These are phyloP conservation scores for Kodamaea restingae DNA, from an alignment of 805 yeast species.

Conservation along the genomic window DNA sequence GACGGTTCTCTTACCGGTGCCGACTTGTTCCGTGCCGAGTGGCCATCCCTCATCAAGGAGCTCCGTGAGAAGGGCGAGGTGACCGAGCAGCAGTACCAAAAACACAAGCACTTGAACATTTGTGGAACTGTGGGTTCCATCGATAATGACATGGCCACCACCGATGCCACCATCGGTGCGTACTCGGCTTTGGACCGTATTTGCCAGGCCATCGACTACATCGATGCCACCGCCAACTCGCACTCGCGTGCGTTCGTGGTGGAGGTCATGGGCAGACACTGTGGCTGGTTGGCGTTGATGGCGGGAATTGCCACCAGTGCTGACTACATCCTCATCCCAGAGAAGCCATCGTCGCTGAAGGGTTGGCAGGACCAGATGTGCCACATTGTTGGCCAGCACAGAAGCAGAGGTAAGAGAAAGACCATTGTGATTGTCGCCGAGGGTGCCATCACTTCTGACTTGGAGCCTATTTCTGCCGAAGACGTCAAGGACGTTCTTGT, in stretches of 20 bases:
- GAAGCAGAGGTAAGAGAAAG: slow-evolving; percentile 85
- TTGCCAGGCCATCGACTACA: slow-evolving; percentile 90
- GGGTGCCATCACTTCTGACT: slow-evolving; percentile 85
- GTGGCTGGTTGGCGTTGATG: slow-evolving; percentile 98
- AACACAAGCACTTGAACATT: slow-evolving; percentile 70
- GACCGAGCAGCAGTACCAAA: slow-evolving; percentile 54
- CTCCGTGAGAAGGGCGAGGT: slow-evolving; percentile 54
- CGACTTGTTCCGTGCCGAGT: slow-evolving; percentile 86
- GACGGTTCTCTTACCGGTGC: slow-evolving; percentile 99
- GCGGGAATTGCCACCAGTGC: slow-evolving; percentile 97
- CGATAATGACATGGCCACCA: slow-evolving; percentile 96
- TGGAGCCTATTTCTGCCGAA: slow-evolving; percentile 75
- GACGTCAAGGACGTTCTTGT: slow-evolving; percentile 80
- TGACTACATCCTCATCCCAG: slow-evolving; percentile 91
- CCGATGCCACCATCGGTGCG: slow-evolving; percentile 96
- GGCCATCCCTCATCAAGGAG: slow-evolving; percentile 86
- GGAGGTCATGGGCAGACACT: slow-evolving; percentile 98
- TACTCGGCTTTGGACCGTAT: slow-evolving; percentile 90
- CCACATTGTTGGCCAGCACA: slow-evolving; percentile 70
- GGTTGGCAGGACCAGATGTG: slow-evolving; percentile 82
- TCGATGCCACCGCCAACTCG: slow-evolving; percentile 95
- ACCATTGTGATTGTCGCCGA: slow-evolving; percentile 97
- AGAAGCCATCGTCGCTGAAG: slow-evolving; percentile 73
- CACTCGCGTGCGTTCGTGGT: slow-evolving; percentile 97
- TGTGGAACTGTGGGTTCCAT: slow-evolving; percentile 96